Evolutionary conservation across 257 asterid species (phyloP).

Genomic region (Forsythia viridissima): DNA sequence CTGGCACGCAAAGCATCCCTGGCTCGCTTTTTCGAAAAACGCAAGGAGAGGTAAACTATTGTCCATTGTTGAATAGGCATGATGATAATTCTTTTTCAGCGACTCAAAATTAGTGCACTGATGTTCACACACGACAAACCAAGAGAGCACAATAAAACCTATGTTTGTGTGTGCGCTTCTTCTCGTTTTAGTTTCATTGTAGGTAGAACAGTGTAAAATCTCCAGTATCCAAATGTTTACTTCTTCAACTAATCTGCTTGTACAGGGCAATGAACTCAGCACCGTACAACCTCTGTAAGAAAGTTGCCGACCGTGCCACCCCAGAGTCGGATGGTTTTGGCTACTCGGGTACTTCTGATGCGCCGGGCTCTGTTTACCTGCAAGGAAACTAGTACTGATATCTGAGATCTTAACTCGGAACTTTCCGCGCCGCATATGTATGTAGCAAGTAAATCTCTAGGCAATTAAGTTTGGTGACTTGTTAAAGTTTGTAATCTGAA

Average conservation of each 20-base stretch:
- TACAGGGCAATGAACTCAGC: conserved; percentile 63
- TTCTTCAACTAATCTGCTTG: conserved; percentile 1
- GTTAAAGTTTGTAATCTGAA: too few relatives aligned
- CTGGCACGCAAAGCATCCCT: conserved; percentile 79
- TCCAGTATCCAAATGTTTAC: neutral
- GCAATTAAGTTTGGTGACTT: neutral
- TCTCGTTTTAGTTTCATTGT: neutral
- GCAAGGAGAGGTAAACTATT: conserved; percentile 58
- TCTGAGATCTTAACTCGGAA: neutral
- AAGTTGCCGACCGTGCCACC: conserved; percentile 28
- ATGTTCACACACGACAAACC: neutral
- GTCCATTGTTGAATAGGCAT: neutral
- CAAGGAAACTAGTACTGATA: conserved; percentile 33
- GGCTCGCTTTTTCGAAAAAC: conserved; percentile 66
- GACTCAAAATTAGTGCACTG: neutral
- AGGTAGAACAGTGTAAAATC: neutral
- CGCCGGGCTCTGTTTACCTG: conserved; percentile 29
- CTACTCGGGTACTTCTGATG: conserved; percentile 47
- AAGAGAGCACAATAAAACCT: neutral
- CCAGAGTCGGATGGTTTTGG: conserved; percentile 41
- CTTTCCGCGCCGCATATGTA: neutral
- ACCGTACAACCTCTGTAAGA: conserved; percentile 54
- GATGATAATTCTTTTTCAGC: neutral
- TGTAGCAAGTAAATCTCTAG: conserved; percentile 21
- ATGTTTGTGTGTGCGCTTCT: neutral